These are phyloP conservation scores for Xylariomycetidae sp. DNA, from an alignment of 2,329 filamentous ascomycete species.

Conservation along the genomic window DNA sequence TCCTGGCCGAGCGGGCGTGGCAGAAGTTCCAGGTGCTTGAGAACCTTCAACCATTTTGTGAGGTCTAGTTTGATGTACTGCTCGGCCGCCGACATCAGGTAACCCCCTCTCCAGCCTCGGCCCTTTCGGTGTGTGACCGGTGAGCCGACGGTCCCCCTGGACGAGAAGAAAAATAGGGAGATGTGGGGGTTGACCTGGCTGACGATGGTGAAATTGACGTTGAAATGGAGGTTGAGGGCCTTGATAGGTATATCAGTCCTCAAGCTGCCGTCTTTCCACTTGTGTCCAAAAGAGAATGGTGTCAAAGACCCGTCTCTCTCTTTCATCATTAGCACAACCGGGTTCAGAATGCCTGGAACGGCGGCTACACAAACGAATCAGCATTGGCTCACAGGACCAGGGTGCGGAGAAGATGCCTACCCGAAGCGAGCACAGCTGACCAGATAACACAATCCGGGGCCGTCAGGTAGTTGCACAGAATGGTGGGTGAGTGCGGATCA, in stretches of 20 bases:
- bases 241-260: conserved; percentile 94
- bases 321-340: conserved; percentile 90
- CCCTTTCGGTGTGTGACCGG: conserved; percentile 92
- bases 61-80: conserved; percentile 95
- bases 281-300: conserved; percentile 95
- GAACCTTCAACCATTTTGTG: conserved; percentile 94
- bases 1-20: conserved; percentile 89
- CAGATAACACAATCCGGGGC: conserved; percentile 96
- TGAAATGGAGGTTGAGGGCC: conserved; percentile 92
- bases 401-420: no score
- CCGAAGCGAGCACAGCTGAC: conserved; percentile 93
- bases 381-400: no score
- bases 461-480: conserved; percentile 92
- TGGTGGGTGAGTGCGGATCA: conserved; percentile 86
- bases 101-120: conserved; percentile 92
- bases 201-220: conserved; percentile 94
- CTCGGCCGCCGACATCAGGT: conserved; percentile 84
- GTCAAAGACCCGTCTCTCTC: conserved; percentile 67
- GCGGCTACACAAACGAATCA: no score
- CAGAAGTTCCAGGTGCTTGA: conserved; percentile 85
- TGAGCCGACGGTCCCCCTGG: conserved; percentile 81
- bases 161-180: conserved; percentile 98
- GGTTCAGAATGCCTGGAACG: conserved; percentile 92
- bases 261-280: conserved; percentile 96
- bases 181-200: conserved; percentile 92